Evolutionary conservation across 805 yeast genomes (phyloP), one percentile per base, ranked within the genome.

Genomic region (Yarrowia sp.): DNA sequence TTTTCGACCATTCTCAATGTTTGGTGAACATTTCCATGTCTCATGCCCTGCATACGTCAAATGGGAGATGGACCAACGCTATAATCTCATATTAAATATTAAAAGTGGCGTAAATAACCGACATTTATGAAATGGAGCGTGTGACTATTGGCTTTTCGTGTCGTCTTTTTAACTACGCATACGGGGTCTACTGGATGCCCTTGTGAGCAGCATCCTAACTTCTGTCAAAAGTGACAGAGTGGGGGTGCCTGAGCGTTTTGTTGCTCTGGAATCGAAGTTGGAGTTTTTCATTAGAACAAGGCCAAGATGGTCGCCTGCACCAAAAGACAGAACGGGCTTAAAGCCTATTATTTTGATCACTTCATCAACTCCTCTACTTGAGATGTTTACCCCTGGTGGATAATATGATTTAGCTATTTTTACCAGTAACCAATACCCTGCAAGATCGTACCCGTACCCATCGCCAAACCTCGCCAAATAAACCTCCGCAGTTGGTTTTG

Each of bases 11-110:
- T 13, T 8, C 9, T 13, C 28, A 22, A 22, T 22, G n/a, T 22
- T 22, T 5, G 5, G 28, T 22, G 4, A 22, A 44, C n/a, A n/a
- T n/a, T n/a, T 28, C 3, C 36, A 41, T 36, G 58, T 51, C 58
- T 51, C 43, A 51, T 15, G 58, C 58, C 58, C 58, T 51, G 58
- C 58, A 51, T 51, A 51, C 32, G 58, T 51, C 35, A 22, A 10
- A 22, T 13, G 14, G 31, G 41, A 13, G 55, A 48, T 48, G 55
- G 18, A 11, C 41, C 15, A 48, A 18, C 39, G 15, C 53, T 32
- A 32, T 31, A 33, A 48, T 8, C 41, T 15, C 10, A 13, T 35
- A 48, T 17, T 48, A 33, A 8, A 13, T 35, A 48, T 17, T 48
- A 48, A 31, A n/a, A 32, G 15, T 15, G 17, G 39, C n/a, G 28